Evolutionary conservation across 164 flowering plant genomes (phyloP).

Genomic region (Cinnamomum chago): DNA sequence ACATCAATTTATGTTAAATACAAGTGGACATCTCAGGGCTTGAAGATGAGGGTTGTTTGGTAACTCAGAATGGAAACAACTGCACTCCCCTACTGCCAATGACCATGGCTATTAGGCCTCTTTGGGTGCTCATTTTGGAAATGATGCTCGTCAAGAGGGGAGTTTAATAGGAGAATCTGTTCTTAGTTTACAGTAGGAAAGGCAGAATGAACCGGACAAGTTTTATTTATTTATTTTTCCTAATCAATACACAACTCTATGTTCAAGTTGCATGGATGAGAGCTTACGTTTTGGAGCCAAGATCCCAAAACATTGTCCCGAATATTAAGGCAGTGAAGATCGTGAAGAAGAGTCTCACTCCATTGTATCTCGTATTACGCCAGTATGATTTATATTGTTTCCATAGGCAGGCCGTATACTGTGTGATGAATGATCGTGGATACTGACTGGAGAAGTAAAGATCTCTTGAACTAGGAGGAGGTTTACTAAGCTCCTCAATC

Average conservation of each 20-base stretch:
- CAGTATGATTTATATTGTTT: slow-evolving; percentile 48
- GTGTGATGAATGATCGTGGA: slow-evolving; percentile 39
- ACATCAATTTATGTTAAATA: not conserved
- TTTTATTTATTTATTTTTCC: too few species aligned
- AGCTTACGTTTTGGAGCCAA: slow-evolving; percentile 48
- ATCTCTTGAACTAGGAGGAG: slow-evolving; percentile 39
- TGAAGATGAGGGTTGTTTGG: too few species aligned
- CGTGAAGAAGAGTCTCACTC: slow-evolving; percentile 43
- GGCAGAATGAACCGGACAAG: too few species aligned
- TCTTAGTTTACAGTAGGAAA: not conserved
- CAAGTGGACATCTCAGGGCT: too few species aligned
- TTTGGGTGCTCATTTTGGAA: too few species aligned
- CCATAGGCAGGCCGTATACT: slow-evolving; percentile 59
- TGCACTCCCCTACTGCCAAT: too few species aligned
- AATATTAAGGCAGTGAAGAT: slow-evolving; percentile 37
- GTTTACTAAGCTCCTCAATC: slow-evolving; percentile 37
- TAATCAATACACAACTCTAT: too few species aligned
- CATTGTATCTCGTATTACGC: slow-evolving; percentile 49
- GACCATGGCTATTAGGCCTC: too few species aligned
- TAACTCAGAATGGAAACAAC: too few species aligned
- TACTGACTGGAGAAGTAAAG: slow-evolving; percentile 38
- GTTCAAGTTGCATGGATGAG: too few species aligned
- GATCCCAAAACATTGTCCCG: slow-evolving; percentile 46
- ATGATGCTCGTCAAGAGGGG: not conserved
- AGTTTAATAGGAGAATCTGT: not conserved